phyloP scores from a whole-genome alignment of 2,329 filamentous ascomycete genomes.

The Sclerotinia subarctica region DNA sequence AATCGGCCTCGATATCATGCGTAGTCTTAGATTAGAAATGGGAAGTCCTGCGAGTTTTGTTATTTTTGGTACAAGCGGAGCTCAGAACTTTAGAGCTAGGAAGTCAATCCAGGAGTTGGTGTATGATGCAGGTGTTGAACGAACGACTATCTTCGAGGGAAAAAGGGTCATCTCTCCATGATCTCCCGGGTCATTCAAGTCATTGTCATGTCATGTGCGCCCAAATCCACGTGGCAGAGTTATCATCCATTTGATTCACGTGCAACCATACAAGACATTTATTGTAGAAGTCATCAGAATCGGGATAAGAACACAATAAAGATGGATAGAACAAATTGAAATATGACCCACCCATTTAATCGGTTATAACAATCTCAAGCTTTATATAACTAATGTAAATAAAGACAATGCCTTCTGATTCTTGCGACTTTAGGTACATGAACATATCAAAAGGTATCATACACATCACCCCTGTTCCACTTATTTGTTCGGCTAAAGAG shows the following conservation, averaged over 20 bases:
- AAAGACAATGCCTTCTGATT: not conserved
- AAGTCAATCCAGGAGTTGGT: constrained; percentile 35
- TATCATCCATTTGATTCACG: constrained; percentile 12
- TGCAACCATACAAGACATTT: constrained; percentile 10
- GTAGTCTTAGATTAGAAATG: constrained; percentile 26
- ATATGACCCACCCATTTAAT: not conserved
- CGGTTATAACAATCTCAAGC: not conserved
- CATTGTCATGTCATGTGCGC: not conserved
- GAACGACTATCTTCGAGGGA: constrained; percentile 33
- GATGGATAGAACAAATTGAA: not conserved
- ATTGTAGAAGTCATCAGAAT: not conserved
- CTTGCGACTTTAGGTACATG: not conserved
- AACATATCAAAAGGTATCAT: not conserved
- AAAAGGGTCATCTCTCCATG: constrained; percentile 18
- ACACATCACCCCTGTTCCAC: constrained; percentile 16
- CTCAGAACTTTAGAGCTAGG: constrained; percentile 29
- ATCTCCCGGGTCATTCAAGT: not conserved
- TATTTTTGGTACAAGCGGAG: constrained; percentile 29
- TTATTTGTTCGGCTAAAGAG: constrained; percentile 12
- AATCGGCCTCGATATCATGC: constrained; percentile 30
- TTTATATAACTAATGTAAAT: not conserved
- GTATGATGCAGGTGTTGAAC: constrained; percentile 34
- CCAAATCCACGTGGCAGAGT: constrained; percentile 8
- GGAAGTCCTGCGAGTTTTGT: constrained; percentile 35
- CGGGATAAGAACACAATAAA: not conserved